Evolutionary conservation across 2,329 filamentous ascomycete species (phyloP).

Genomic region (Trichophyton schoenleinii): DNA sequence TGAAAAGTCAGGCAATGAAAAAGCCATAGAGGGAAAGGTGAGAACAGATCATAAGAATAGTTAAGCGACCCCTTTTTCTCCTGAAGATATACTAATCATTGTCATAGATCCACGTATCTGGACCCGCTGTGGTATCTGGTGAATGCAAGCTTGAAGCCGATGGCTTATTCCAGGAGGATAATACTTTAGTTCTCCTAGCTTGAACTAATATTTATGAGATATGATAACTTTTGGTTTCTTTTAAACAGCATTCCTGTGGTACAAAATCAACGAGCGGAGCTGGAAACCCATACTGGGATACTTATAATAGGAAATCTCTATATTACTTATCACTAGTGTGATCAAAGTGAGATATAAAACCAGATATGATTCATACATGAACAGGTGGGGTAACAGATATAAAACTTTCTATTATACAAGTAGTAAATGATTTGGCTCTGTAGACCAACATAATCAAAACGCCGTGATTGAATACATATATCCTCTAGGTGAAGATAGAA

Average conservation of each 20-base stretch:
- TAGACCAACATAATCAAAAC: background rate
- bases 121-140: conserved; percentile 59
- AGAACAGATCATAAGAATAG: conserved; percentile 16
- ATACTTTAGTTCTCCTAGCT: conserved; percentile 49
- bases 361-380: background rate
- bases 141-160: conserved; percentile 52
- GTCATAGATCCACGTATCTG: conserved; percentile 54
- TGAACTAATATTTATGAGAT: background rate
- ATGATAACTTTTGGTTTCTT: background rate
- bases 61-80: background rate
- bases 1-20: conserved; percentile 22
- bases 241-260: background rate
- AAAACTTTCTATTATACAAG: background rate
- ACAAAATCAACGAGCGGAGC: background rate
- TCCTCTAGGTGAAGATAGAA: background rate
- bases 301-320: no score
- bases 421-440: background rate
- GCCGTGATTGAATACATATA: background rate
- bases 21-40: conserved; percentile 49
- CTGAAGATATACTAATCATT: conserved; percentile 11
- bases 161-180: conserved; percentile 57
- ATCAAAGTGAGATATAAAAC: background rate
- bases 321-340: background rate
- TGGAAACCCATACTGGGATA: background rate
- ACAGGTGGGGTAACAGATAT: background rate